These are phyloP conservation scores for Erodium texanum DNA, from an alignment of 441 rosid species.

Conservation along the genomic window DNA sequence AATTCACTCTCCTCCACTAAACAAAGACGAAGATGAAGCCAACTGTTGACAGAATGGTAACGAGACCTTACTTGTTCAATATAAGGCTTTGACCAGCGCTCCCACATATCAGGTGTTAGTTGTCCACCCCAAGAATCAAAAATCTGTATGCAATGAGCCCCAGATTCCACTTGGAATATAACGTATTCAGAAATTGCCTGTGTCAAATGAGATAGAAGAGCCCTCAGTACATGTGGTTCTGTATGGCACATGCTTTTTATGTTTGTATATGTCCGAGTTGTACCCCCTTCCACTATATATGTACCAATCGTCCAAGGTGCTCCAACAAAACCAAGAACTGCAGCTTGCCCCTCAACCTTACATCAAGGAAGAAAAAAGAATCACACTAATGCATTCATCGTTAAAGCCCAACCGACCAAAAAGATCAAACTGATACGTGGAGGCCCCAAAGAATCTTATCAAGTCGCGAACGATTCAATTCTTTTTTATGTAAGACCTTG, in stretches of 20 bases:
- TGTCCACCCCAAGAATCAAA: constrained; percentile 99
- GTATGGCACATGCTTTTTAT: constrained; percentile 86
- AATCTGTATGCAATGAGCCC: constrained; percentile 92
- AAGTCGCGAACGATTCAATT: too few relatives aligned
- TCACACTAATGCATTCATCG: too few relatives aligned
- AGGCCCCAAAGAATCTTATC: too few relatives aligned
- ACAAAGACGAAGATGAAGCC: neutral
- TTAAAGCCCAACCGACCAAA: too few relatives aligned
- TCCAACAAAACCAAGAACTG: constrained; percentile 83
- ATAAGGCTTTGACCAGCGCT: constrained; percentile 84
- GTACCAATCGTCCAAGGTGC: constrained; percentile 97
- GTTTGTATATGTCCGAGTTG: constrained; percentile 69
- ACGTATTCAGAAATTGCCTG: constrained; percentile 65
- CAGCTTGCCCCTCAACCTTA: constrained; percentile 71
- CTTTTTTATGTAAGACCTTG: too few relatives aligned
- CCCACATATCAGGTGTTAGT: constrained; percentile 87
- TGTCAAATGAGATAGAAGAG: constrained; percentile 74
- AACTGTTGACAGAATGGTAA: neutral
- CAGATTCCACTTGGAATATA: constrained; percentile 80
- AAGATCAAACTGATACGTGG: too few relatives aligned
- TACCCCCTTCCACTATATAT: constrained; percentile 84
- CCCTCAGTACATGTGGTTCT: constrained; percentile 60
- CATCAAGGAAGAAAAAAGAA: neutral
- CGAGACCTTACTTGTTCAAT: constrained; percentile 52
- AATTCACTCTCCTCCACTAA: neutral